phyloP scores from a whole-genome alignment of 169 alveolate genomes.

The Plasmodium gonderi region DNA sequence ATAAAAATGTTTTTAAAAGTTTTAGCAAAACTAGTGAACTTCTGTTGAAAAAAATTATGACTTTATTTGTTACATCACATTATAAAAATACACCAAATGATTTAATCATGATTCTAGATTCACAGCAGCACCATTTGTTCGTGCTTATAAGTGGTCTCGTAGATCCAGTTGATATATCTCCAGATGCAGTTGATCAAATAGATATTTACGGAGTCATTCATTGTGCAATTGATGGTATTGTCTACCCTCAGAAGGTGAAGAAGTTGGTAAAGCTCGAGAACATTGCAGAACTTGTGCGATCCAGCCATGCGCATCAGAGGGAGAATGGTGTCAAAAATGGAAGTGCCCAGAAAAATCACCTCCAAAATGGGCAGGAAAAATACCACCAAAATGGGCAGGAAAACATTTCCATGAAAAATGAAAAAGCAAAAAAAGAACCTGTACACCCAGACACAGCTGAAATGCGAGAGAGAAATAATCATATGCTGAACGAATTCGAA shows the following conservation, averaged over 20 bases:
- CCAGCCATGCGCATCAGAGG: background rate
- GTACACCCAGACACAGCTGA: conserved; percentile 91
- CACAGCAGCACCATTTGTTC: conserved; percentile 98
- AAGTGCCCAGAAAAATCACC: background rate
- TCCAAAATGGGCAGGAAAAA: background rate
- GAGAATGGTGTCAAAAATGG: background rate
- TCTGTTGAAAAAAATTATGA: conserved; percentile 95
- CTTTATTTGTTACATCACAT: conserved; percentile 97
- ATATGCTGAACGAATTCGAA: conserved; percentile 96
- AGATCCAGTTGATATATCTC: background rate
- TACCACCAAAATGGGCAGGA: background rate
- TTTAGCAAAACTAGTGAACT: conserved; percentile 97
- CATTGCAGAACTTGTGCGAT: background rate
- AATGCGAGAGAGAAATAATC: too few species aligned
- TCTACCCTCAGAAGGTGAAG: background rate
- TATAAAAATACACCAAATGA: conserved; percentile 99
- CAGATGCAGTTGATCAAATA: conserved; percentile 44
- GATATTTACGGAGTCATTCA: conserved; percentile 81
- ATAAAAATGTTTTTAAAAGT: conserved; percentile 98
- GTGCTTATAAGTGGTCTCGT: conserved; percentile 88
- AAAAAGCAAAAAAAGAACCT: conserved; percentile 82
- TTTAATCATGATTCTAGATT: conserved; percentile 97
- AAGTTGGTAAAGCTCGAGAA: conserved; percentile 10
- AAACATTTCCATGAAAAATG: conserved; percentile 77
- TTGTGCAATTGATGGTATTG: conserved; percentile 87